A percentile compares a stretch with the other conserved stretches of the same genome.
Evolutionary conservation across 179 eudicot genomes (phyloP).

Genomic region (Silene coronaria): DNA sequence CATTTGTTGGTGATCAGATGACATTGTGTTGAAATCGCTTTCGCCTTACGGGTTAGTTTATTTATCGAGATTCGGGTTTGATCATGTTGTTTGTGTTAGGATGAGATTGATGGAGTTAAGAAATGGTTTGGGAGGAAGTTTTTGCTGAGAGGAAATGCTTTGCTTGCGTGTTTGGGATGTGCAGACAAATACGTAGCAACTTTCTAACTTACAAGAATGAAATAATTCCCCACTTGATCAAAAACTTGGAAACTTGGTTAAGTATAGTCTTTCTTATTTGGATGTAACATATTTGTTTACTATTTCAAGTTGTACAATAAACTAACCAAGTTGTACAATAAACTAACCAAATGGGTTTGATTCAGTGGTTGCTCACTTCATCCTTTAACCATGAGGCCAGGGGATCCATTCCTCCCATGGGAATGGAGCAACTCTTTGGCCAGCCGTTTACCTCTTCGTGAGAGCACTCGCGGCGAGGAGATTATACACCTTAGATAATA

Average conservation of each 20-base stretch:
- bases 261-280: neutral
- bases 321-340: no score
- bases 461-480: no score
- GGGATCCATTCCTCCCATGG: no score
- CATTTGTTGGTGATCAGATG: slow-evolving; percentile 12
- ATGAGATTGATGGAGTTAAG: slow-evolving; percentile 2
- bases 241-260: neutral
- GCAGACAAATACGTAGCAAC: slow-evolving; percentile 32
- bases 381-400: no score
- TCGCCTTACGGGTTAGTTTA: neutral
- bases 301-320: no score
- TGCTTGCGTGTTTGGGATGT: slow-evolving; percentile 28
- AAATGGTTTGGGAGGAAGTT: neutral
- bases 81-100: neutral
- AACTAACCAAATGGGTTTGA: no score
- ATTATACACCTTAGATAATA: no score
- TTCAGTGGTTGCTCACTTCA: no score
- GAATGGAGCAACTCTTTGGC: no score
- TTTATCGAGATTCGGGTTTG: slow-evolving; percentile 3
- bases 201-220: slow-evolving; percentile 7
- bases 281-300: no score
- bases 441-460: no score
- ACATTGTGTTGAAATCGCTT: neutral
- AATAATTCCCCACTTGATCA: slow-evolving; percentile 20
- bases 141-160: slow-evolving; percentile 20